These are phyloP conservation scores for Paraurostyla sp. DNA, from an alignment of 73 alveolate genomes.

Conservation along the genomic window DNA sequence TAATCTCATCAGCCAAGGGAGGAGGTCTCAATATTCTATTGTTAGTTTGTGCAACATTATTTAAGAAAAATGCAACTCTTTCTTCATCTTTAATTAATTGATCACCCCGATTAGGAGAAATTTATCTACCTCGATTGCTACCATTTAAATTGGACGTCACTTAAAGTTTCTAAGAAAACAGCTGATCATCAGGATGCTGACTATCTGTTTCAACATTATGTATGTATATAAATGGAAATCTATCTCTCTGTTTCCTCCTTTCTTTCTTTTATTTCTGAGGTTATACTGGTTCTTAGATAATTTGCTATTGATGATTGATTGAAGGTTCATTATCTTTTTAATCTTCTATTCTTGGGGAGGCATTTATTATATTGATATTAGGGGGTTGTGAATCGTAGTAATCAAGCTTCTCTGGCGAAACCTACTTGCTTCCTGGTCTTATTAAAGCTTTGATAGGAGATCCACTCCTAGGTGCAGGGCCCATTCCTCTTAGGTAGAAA, in stretches of 20 bases:
- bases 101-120: background rate
- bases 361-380: background rate
- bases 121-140: background rate
- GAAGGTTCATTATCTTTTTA: background rate
- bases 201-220: background rate
- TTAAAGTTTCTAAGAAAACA: slow-evolving; percentile 6
- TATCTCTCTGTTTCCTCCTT: background rate
- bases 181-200: background rate
- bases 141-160: background rate
- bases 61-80: background rate
- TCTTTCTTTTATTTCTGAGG: background rate
- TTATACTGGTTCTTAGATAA: background rate
- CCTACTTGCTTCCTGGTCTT: background rate
- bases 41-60: background rate
- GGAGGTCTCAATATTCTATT: slow-evolving; percentile 8
- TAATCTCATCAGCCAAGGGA: background rate
- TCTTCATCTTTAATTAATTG: background rate
- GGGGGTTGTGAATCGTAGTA: background rate
- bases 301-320: background rate
- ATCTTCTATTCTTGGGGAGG: background rate
- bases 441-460: slow-evolving; percentile 1
- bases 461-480: background rate
- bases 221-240: slow-evolving; percentile 8
- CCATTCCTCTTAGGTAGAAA: slow-evolving; percentile 37
- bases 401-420: slow-evolving; percentile 15